Evolutionary conservation across 129 eudicot species (phyloP).

Genomic region (Cynara cardunculus): DNA sequence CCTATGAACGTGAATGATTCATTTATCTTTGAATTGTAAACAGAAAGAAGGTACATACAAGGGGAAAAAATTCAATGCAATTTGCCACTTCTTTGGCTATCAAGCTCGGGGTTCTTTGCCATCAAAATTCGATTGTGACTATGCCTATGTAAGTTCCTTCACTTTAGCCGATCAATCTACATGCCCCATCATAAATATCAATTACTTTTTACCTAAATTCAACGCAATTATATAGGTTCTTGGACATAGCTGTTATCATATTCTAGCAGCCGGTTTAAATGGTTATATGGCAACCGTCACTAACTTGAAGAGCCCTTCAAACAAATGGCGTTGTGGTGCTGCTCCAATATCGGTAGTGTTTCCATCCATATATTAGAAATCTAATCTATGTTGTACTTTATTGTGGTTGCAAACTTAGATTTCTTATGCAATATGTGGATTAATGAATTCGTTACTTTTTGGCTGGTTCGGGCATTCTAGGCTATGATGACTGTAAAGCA

Average conservation of each 20-base stretch:
- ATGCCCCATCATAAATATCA: neutral
- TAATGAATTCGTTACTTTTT: slow-evolving; percentile 1
- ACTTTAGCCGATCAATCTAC: neutral
- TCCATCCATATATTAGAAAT: neutral
- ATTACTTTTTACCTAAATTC: neutral
- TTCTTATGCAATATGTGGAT: neutral
- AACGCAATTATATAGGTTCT: slow-evolving; percentile 54
- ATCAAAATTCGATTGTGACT: slow-evolving; percentile 95
- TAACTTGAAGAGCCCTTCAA: slow-evolving; percentile 89
- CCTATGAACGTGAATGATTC: neutral
- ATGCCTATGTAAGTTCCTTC: slow-evolving; percentile 66
- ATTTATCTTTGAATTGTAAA: neutral
- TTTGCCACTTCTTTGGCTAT: slow-evolving; percentile 98
- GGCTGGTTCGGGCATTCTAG: slow-evolving; percentile 28
- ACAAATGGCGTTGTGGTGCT: slow-evolving; percentile 98
- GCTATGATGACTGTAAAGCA: slow-evolving; percentile 98
- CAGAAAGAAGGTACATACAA: slow-evolving; percentile 99
- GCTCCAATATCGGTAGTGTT: slow-evolving; percentile 87
- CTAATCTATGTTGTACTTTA: neutral
- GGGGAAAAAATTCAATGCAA: slow-evolving; percentile 96
- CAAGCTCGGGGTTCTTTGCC: slow-evolving; percentile 99
- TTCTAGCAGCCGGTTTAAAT: slow-evolving; percentile 92
- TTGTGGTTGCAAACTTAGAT: neutral
- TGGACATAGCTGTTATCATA: slow-evolving; percentile 88
- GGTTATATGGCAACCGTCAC: slow-evolving; percentile 96